Percentiles rank a stretch among this genome's conserved stretches.
phyloP scores from a whole-genome alignment of 73 alveolate species.

The Effrenium voratum region DNA sequence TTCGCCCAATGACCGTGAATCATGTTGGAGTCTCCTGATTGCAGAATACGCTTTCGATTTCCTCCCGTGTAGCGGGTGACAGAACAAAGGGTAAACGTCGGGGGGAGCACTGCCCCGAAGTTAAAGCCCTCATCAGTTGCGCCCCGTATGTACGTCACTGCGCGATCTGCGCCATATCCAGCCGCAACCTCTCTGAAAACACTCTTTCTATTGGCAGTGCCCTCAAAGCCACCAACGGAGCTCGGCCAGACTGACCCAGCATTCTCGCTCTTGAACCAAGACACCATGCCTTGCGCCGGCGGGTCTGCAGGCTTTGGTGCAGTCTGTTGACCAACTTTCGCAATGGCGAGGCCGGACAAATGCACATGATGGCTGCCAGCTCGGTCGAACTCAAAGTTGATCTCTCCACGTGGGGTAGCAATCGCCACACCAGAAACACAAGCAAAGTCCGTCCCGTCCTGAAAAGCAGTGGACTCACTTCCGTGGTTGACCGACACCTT shows the following conservation, averaged over 20 bases:
- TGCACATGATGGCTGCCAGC: not conserved
- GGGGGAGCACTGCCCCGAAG: constrained; percentile 20
- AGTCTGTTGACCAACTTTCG: not conserved
- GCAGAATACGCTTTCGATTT: constrained; percentile 14
- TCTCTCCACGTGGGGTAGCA: constrained; percentile 73
- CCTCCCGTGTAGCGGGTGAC: constrained; percentile 18
- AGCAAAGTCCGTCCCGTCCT: not conserved
- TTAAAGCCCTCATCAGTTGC: not conserved
- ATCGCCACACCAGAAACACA: constrained; percentile 18
- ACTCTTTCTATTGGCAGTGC: not conserved
- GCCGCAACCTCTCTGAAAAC: not conserved
- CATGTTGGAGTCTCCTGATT: not conserved
- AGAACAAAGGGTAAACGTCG: constrained; percentile 37
- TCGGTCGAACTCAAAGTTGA: constrained; percentile 59
- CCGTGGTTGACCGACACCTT: constrained; percentile 54
- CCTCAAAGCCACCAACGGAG: constrained; percentile 61
- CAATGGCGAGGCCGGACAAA: not conserved
- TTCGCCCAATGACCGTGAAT: constrained; percentile 3
- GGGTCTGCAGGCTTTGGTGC: constrained; percentile 30
- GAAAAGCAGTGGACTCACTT: not conserved
- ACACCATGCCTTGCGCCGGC: constrained; percentile 65
- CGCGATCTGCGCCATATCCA: constrained; percentile 74
- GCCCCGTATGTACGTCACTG: constrained; percentile 42
- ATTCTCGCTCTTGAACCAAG: constrained; percentile 74
- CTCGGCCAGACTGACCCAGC: constrained; percentile 59